Evolutionary conservation across 306 rosid genomes (phyloP).

Genomic region (Glycyrrhiza uralensis): DNA sequence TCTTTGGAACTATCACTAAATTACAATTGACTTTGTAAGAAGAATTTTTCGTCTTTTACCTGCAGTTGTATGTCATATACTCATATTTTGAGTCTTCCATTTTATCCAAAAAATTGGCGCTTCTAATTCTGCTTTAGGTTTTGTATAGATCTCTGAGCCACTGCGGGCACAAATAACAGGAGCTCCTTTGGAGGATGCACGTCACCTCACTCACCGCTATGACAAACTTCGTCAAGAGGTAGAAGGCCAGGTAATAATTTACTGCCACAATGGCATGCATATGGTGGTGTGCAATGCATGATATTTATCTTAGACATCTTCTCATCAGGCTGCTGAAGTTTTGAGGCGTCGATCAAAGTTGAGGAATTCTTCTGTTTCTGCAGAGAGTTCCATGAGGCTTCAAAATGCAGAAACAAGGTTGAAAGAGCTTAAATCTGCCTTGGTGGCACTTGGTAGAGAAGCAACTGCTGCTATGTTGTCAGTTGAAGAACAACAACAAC

Average conservation of each 20-base stretch:
- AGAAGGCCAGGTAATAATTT: conserved; percentile 70
- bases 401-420: conserved; percentile 80
- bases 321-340: conserved; percentile 83
- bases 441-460: conserved; percentile 82
- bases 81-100: conserved; percentile 26
- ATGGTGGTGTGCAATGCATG: conserved; percentile 26
- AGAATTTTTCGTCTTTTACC: neutral
- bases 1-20: neutral
- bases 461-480: conserved; percentile 86
- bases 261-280: conserved; percentile 27
- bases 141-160: conserved; percentile 78
- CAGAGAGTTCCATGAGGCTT: conserved; percentile 71
- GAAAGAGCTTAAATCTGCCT: conserved; percentile 76
- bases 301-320: conserved; percentile 37
- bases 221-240: conserved; percentile 85
- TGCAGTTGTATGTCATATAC: neutral
- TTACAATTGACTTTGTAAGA: neutral
- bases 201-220: conserved; percentile 78
- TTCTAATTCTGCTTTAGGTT: conserved; percentile 58
- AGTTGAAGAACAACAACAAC: conserved; percentile 88
- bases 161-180: conserved; percentile 80
- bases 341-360: conserved; percentile 84
- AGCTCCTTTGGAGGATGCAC: conserved; percentile 97
- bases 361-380: conserved; percentile 64
- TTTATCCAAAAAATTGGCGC: neutral